Evolutionary conservation across 1,139 yeast species (phyloP), one percentile per base, ranked within the genome.

Genomic region (Blastobotrys capitulatus): DNA sequence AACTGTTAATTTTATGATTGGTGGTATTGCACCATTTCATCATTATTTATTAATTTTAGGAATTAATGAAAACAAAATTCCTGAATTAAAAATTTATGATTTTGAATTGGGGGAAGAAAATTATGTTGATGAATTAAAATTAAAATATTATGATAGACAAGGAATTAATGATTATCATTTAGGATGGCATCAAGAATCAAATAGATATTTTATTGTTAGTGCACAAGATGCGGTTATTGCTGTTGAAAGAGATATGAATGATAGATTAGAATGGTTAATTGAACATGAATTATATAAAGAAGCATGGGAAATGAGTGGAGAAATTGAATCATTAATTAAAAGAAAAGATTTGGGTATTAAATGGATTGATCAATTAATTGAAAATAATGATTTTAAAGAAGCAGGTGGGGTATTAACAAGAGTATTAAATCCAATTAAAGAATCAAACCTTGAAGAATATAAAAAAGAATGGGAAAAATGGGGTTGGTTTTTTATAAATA

Each of bases 171-270:
- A 92, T 62, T 86, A 84, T 60, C 81, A 79, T 54, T 66, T 90
- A 44, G 58, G 58, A 6, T 54, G 58, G 38, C 48, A 56, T 15
- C 26, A 51, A 49, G 42, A 48, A 15, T 57, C 59, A 10, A 70
- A 77, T 0, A 70, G 73, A 39, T 87, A 85, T 69, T 85, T 75
- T 57, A 73, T 92, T 19, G 73, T 90, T 7, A 82, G 94, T 63
- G 88, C 96, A 0, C 79, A 79, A 48, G 97, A 89, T 67, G 90
- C 84, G 1, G 86, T 92, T 1, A 71, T 82, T 13, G 90, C 90
- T 0, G 78, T 81, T 57, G 89, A 84, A 56, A 73, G 84, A 26
- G 82, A 80, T 54, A 65, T 85, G 22, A 65, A 70, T 29, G 97
- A 90, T 61, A 78, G 83, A 52, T 74, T 84, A 40, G 71, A 79